phyloP scores from a whole-genome alignment of 139 green algal species.

The Zygnema circumcarinatum region DNA sequence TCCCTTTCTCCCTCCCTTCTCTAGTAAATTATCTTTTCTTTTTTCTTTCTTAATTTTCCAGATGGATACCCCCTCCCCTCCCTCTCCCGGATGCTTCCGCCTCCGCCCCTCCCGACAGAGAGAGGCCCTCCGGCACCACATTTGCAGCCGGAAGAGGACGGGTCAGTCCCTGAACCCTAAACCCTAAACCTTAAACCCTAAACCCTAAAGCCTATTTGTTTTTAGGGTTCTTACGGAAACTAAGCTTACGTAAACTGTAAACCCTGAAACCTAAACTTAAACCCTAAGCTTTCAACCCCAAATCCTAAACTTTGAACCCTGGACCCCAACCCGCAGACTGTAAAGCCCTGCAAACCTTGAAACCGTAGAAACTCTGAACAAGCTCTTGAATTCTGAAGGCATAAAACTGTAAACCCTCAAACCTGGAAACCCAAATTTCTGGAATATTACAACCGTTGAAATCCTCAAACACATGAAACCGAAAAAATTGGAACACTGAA shows the following conservation, averaged over 20 bases:
- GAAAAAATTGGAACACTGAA: too few relatives aligned
- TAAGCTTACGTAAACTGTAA: not conserved
- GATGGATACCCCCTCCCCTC: constrained; percentile 42
- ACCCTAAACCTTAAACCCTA: constrained; percentile 1
- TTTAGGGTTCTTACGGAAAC: not conserved
- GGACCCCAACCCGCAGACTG: too few relatives aligned
- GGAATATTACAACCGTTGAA: too few relatives aligned
- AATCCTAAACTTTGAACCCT: not conserved
- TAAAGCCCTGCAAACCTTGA: too few relatives aligned
- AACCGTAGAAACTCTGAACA: too few relatives aligned
- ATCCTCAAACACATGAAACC: too few relatives aligned
- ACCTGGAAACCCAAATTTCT: too few relatives aligned
- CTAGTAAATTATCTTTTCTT: too few relatives aligned
- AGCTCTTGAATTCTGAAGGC: too few relatives aligned
- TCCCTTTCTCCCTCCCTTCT: too few relatives aligned
- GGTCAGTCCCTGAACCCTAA: not conserved
- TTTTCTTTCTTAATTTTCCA: not conserved
- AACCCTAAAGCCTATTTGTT: not conserved
- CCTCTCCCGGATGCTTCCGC: not conserved
- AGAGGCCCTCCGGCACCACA: constrained; percentile 7
- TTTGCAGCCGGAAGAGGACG: constrained; percentile 12
- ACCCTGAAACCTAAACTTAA: not conserved
- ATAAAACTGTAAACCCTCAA: too few relatives aligned
- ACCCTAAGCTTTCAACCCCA: too few relatives aligned
- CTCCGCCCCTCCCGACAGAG: not conserved